Evolutionary conservation across 1,139 yeast species (phyloP).

Genomic region (Schwanniomyces etchellsii): DNA sequence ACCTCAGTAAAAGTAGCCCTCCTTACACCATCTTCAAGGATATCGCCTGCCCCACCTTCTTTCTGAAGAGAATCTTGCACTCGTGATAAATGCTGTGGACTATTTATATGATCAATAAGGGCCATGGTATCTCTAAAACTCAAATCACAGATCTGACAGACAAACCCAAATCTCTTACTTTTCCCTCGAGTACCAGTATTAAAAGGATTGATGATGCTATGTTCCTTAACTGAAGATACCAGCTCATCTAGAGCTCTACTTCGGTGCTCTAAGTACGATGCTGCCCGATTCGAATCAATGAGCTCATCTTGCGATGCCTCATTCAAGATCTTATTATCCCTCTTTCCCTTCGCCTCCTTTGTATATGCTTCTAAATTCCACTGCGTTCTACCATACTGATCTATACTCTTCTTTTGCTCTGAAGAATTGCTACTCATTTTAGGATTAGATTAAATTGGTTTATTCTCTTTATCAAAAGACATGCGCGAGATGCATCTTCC

Average conservation of each 20-base stretch:
- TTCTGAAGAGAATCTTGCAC: slow-evolving; percentile 24
- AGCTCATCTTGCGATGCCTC: slow-evolving; percentile 4
- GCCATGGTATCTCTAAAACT: slow-evolving; percentile 80
- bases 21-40: slow-evolving; percentile 27
- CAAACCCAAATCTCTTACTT: slow-evolving; percentile 73
- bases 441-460: no score
- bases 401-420: slow-evolving; percentile 17
- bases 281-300: slow-evolving; percentile 13
- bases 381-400: slow-evolving; percentile 57
- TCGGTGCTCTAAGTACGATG: slow-evolving; percentile 25
- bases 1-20: slow-evolving; percentile 29
- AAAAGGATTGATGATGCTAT: slow-evolving; percentile 28
- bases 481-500: no score
- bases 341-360: slow-evolving; percentile 32
- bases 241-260: slow-evolving; percentile 25
- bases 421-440: neutral
- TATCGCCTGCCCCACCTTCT: slow-evolving; percentile 21
- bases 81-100: slow-evolving; percentile 49
- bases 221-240: slow-evolving; percentile 29
- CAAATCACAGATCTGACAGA: slow-evolving; percentile 73
- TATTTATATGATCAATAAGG: slow-evolving; percentile 77
- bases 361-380: slow-evolving; percentile 71
- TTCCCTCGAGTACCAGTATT: slow-evolving; percentile 15
- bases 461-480: no score
- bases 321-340: slow-evolving; percentile 7